Evolutionary conservation across 2,329 filamentous ascomycete species (phyloP).

Genomic region (Emergomyces orientalis): DNA sequence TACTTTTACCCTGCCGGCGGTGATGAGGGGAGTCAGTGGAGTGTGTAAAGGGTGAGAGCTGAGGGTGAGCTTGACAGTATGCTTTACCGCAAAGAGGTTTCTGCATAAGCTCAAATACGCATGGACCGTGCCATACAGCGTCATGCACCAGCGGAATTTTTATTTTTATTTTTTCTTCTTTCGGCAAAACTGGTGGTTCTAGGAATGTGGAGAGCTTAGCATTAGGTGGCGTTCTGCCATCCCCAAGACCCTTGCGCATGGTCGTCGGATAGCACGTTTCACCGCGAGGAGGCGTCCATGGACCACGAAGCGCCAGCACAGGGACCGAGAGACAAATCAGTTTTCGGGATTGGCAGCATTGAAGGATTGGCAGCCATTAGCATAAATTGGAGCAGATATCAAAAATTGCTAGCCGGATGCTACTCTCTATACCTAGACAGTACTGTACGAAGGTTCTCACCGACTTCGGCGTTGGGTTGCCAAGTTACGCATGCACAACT

Average conservation of each 20-base stretch:
- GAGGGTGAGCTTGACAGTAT: no score
- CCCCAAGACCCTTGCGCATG: neutral
- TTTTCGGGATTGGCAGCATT: neutral
- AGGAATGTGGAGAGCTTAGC: neutral
- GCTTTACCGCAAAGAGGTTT: neutral
- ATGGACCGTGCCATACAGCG: neutral
- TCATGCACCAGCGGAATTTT: neutral
- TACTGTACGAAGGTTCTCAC: no score
- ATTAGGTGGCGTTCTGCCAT: neutral
- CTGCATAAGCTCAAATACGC: neutral
- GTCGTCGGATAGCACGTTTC: neutral
- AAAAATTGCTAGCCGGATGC: no score
- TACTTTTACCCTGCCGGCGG: neutral
- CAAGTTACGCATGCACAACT: conserved; percentile 1
- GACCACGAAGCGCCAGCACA: neutral
- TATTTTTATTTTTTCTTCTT: neutral
- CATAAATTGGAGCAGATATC: no score
- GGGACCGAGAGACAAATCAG: neutral
- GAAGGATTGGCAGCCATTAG: neutral
- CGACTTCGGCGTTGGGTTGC: neutral
- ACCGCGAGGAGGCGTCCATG: neutral
- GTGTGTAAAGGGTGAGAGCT: no score
- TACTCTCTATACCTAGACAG: neutral
- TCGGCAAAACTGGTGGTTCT: neutral
- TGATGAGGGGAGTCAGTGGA: neutral